These are phyloP conservation scores for Pleurotus citrinopileatus DNA, from an alignment of 768 basidiomycete genomes.

Conservation along the genomic window DNA sequence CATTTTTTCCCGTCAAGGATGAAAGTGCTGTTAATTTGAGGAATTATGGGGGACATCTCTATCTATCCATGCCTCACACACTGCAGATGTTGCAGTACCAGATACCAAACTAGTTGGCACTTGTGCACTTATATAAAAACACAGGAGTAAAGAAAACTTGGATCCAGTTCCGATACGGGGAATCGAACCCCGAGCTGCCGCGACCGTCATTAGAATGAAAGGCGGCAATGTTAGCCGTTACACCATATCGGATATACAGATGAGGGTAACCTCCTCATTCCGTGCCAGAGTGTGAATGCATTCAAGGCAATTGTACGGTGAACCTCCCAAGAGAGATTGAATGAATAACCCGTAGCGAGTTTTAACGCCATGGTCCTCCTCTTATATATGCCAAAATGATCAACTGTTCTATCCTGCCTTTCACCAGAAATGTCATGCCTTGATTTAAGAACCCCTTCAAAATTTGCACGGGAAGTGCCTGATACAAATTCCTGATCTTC, in stretches of 20 bases:
- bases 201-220: slow-evolving; percentile 35
- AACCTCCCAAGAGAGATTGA: no score
- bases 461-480: slow-evolving; percentile 49
- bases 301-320: no score
- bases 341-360: no score
- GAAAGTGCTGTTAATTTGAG: no score
- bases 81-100: no score
- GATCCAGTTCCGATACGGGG: slow-evolving; percentile 25
- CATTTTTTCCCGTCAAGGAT: neutral
- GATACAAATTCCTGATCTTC: slow-evolving; percentile 41
- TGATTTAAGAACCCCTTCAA: slow-evolving; percentile 54
- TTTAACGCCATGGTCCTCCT: neutral
- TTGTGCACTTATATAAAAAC: no score
- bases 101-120: no score
- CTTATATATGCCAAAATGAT: slow-evolving; percentile 19
- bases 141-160: neutral
- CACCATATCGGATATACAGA: slow-evolving; percentile 49
- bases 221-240: slow-evolving; percentile 65
- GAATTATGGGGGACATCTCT: no score
- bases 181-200: slow-evolving; percentile 40
- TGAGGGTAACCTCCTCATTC: no score
- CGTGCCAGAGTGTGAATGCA: no score
- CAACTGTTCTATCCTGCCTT: slow-evolving; percentile 35
- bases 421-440: slow-evolving; percentile 56
- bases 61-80: no score